phyloP scores from a whole-genome alignment of 2,329 filamentous ascomycete species.

The Penicillium occitanis region DNA sequence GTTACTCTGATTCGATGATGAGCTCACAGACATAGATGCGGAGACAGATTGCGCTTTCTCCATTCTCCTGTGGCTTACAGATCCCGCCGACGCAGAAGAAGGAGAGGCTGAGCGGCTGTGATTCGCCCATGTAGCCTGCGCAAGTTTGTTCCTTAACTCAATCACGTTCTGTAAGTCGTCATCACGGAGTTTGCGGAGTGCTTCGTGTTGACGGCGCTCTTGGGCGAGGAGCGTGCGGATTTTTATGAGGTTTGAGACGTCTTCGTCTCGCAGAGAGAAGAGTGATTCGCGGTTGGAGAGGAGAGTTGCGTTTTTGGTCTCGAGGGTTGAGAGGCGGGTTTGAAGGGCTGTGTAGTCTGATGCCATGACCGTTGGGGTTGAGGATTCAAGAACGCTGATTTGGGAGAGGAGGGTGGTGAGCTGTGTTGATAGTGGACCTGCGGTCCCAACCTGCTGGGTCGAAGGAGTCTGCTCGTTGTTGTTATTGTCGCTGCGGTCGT shows the following conservation, averaged over 20 bases:
- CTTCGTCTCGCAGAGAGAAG: constrained; percentile 44
- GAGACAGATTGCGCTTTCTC: constrained; percentile 27
- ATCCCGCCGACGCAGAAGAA: background rate
- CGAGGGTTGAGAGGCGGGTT: constrained; percentile 33
- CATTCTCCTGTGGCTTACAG: background rate
- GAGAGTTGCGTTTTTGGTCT: constrained; percentile 40
- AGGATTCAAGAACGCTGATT: background rate
- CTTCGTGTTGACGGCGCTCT: constrained; percentile 41
- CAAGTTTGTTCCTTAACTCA: constrained; percentile 40
- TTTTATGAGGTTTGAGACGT: constrained; percentile 46
- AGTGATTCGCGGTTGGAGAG: constrained; percentile 38
- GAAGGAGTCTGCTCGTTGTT: background rate
- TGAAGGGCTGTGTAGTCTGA: constrained; percentile 38
- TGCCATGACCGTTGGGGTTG: constrained; percentile 8
- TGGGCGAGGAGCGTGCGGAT: constrained; percentile 42
- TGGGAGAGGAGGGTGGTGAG: background rate
- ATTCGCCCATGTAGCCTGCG: constrained; percentile 39
- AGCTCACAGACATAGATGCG: background rate
- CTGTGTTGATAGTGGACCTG: background rate
- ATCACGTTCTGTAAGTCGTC: constrained; percentile 45
- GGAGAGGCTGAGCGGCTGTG: constrained; percentile 24
- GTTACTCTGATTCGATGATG: constrained; percentile 26
- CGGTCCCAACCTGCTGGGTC: background rate
- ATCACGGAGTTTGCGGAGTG: constrained; percentile 42
- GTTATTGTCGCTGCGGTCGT: background rate